phyloP scores from a whole-genome alignment of 345 rosid species.

The Syzygium jambos region DNA sequence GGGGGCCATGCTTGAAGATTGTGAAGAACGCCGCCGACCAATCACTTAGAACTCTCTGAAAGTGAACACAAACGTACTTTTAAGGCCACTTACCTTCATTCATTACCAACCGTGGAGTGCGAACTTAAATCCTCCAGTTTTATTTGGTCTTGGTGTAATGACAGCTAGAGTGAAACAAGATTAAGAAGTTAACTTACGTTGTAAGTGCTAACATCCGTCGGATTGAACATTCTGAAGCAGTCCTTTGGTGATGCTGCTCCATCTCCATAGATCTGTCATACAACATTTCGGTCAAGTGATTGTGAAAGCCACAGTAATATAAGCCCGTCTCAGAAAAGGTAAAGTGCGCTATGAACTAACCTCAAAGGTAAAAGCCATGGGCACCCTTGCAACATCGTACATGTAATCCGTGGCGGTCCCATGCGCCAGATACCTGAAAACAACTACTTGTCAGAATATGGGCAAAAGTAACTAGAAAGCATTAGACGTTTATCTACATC shows the following conservation, averaged over 20 bases:
- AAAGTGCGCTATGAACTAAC: slow-evolving; percentile 30
- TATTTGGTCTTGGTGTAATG: background rate
- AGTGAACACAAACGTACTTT: background rate
- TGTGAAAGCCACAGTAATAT: background rate
- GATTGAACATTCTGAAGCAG: slow-evolving; percentile 98
- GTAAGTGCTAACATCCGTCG: slow-evolving; percentile 62
- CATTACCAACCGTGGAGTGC: background rate
- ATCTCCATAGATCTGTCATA: slow-evolving; percentile 80
- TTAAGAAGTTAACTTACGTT: slow-evolving; percentile 33
- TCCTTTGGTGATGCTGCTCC: slow-evolving; percentile 46
- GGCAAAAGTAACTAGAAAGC: background rate
- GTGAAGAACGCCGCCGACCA: slow-evolving; percentile 87
- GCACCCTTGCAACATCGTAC: slow-evolving; percentile 70
- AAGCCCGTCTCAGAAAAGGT: background rate
- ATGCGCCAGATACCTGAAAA: slow-evolving; percentile 82
- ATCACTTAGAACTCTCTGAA: slow-evolving; percentile 77
- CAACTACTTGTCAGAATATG: background rate
- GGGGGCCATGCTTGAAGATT: slow-evolving; percentile 55
- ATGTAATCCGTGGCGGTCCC: slow-evolving; percentile 98
- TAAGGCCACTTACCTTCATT: background rate
- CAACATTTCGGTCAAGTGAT: background rate
- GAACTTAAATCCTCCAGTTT: background rate
- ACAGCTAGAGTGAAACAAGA: background rate
- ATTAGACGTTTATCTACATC: background rate
- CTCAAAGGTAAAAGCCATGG: slow-evolving; percentile 99